Evolutionary conservation across 345 rosid species (phyloP).

Genomic region (Lepidium didymum): DNA sequence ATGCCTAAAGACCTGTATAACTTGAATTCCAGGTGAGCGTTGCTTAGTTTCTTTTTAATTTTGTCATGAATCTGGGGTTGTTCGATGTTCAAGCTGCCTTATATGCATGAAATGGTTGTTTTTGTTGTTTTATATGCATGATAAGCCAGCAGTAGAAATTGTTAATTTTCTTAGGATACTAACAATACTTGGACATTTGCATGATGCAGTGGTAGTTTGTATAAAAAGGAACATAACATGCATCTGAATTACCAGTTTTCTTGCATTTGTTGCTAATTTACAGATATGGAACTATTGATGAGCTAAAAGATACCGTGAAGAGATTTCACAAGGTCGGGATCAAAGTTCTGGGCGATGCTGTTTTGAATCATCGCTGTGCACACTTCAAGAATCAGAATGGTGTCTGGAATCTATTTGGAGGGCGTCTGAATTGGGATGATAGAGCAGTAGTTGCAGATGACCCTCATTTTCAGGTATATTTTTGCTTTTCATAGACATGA

Average conservation of each 20-base stretch:
- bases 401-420: conserved; percentile 91
- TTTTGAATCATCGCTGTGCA: conserved; percentile 94
- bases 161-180: neutral
- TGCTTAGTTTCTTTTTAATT: neutral
- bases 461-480: conserved; percentile 87
- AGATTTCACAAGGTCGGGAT: conserved; percentile 60
- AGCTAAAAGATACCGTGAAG: conserved; percentile 71
- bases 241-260: neutral
- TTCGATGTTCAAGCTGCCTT: neutral
- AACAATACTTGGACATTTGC: neutral
- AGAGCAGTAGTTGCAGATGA: conserved; percentile 91
- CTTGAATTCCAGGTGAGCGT: conserved; percentile 73
- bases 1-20: conserved; percentile 92
- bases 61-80: neutral
- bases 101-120: neutral
- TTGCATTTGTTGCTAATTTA: conserved; percentile 1
- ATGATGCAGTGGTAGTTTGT: neutral
- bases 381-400: conserved; percentile 80
- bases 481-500: neutral
- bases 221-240: neutral
- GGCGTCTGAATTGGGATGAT: conserved; percentile 92
- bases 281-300: conserved; percentile 83
- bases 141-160: neutral
- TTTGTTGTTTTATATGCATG: neutral
- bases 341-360: conserved; percentile 91